Evolutionary conservation across 352 stramenopile species (phyloP), one percentile per base, ranked within the genome.

Genomic region (Globisporangium lucens): DNA sequence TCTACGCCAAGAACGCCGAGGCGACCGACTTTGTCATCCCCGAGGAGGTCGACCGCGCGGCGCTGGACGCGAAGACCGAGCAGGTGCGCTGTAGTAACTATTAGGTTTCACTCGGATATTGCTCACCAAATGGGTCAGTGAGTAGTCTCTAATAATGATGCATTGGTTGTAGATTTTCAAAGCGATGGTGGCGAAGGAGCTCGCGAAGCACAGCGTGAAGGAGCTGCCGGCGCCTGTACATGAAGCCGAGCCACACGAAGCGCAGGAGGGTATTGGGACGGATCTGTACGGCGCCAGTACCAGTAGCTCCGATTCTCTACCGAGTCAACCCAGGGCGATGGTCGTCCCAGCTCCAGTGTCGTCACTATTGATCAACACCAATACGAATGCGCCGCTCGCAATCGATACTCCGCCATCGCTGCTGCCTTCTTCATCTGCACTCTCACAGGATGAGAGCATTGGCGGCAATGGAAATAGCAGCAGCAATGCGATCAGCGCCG

Each of bases 1-100:
- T 92, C 67, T 90, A 93, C 61, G 65, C 80, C 38, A 89, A 87
- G 67, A 93, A 90, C 63, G 79, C 82, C 2, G 79, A 89, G 12
- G 84, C 80, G 12, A 93, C 82, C 10, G 75, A 85, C 64, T 91
- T 92, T 70, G 55, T 64, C 47, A 90, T 92, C 69, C 65, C 71
- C 30, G 75, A 87, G 3, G 79, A 87, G 51, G 69, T 88, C 2
- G 79, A 92, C 57, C 80, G 82, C 52, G 70, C 68, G 1, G 68
- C 74, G 12, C 68, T 89, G 20, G 76, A 89, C 33, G 66, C 70
- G 8, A 81, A 79, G 5, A 78, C 81, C 7, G 78, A 90, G 46
- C 73, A 79, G 66, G 76, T 15, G 36, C 9, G 36, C 10, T 43
- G 8, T 43, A 15, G 36, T 43, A 43, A 43, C 36, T 43, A 43